A percentile compares a stretch with the other conserved stretches of the same genome.
Conservation (phyloP, 352 stramenopile genomes). For the Phytophthora aleatoria region DNA sequence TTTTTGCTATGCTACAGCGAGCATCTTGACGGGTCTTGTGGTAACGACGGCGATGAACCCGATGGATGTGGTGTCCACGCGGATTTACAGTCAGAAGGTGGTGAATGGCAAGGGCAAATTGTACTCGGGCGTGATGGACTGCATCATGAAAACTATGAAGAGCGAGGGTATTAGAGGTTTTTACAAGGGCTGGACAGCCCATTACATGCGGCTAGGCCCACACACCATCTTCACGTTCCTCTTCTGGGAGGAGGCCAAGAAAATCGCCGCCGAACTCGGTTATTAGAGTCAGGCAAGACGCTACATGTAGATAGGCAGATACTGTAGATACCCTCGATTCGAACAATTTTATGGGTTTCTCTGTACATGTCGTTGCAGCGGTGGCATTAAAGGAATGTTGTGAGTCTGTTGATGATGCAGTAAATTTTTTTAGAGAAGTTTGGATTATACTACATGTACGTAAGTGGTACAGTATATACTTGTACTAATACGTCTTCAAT, state of each 20-base stretch:
- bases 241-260: constrained; percentile 88
- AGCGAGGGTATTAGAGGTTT: constrained; percentile 80
- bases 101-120: constrained; percentile 85
- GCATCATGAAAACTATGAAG: constrained; percentile 79
- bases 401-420: too few species aligned
- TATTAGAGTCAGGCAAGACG: constrained; percentile 43
- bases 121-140: constrained; percentile 79
- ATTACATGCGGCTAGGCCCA: constrained; percentile 87
- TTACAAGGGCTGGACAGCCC: constrained; percentile 88
- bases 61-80: constrained; percentile 88
- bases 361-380: too few species aligned
- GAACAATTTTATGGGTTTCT: too few species aligned
- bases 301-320: constrained; percentile 27
- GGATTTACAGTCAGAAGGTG: constrained; percentile 88
- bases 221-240: constrained; percentile 90
- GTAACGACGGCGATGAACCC: constrained; percentile 90
- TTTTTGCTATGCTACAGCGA: constrained; percentile 46
- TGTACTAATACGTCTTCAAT: constrained; percentile 1
- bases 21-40: constrained; percentile 76
- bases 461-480: too few species aligned
- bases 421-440: too few species aligned
- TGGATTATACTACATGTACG: too few species aligned
- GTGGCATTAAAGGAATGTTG: too few species aligned
- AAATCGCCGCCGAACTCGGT: constrained; percentile 60
- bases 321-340: background rate